These are phyloP conservation scores for Eryngium alpinum DNA, from an alignment of 140 eudicot species.

Conservation along the genomic window DNA sequence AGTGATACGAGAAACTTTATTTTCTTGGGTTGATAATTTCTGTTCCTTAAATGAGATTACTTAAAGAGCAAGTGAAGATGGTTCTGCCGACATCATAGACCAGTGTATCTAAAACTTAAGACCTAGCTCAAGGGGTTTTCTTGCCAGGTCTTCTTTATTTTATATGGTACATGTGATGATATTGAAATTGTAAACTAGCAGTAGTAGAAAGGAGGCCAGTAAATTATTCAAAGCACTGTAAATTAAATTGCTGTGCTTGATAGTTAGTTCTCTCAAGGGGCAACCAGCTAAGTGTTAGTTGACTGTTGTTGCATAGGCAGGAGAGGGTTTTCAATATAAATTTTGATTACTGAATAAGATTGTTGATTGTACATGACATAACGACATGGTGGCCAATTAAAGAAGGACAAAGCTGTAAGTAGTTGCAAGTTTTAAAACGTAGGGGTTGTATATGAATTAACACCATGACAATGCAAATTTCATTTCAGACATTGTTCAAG, in stretches of 20 bases:
- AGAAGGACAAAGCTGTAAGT: not conserved
- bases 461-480: not conserved
- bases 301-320: not conserved
- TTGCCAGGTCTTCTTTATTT: not conserved
- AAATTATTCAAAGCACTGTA: not conserved
- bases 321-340: not conserved
- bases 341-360: not conserved
- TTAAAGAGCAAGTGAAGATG: not conserved
- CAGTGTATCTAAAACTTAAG: not conserved
- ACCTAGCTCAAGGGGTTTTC: not conserved
- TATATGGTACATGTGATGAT: not conserved
- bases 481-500: not conserved
- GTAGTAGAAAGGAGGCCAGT: not conserved
- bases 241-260: not conserved
- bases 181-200: not conserved
- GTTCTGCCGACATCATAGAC: not conserved
- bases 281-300: not conserved
- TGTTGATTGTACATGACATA: not conserved
- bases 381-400: not conserved
- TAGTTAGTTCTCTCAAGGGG: not conserved
- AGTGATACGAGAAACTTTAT: no score
- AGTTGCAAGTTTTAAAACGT: not conserved
- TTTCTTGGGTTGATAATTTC: no score
- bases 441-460: not conserved
- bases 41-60: not conserved